Evolutionary conservation across 2,329 filamentous ascomycete genomes (phyloP).

Genomic region (Nothomitra cinnamomea): DNA sequence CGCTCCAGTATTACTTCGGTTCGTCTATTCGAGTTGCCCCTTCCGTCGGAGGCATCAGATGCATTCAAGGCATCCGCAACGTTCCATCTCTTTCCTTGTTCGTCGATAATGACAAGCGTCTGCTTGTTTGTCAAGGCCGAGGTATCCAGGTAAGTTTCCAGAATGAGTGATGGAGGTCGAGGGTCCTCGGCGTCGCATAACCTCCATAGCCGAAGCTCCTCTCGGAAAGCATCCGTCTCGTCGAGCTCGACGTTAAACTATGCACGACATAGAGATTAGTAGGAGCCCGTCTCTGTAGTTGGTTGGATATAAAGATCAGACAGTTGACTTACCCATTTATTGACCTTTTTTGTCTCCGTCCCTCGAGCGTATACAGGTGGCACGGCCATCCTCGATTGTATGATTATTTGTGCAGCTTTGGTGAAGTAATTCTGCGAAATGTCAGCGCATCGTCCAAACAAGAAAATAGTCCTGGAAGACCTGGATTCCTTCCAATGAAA

Average conservation of each 20-base stretch:
- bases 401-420: constrained; percentile 70
- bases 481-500: neutral
- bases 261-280: neutral
- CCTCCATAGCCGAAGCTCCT: constrained; percentile 71
- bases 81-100: constrained; percentile 83
- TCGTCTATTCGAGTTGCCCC: constrained; percentile 29
- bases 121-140: constrained; percentile 67
- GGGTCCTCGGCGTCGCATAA: constrained; percentile 59
- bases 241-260: constrained; percentile 93
- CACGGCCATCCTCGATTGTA: constrained; percentile 64
- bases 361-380: constrained; percentile 37
- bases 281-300: no score
- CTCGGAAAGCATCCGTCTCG: constrained; percentile 73
- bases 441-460: no score
- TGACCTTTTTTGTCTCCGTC: constrained; percentile 46
- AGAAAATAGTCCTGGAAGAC: constrained; percentile 11
- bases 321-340: constrained; percentile 60
- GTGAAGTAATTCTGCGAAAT: constrained; percentile 64
- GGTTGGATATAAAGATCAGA: neutral
- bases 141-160: constrained; percentile 79
- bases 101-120: constrained; percentile 73
- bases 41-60: constrained; percentile 27
- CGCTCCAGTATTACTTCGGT: constrained; percentile 76
- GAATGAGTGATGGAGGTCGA: constrained; percentile 65
- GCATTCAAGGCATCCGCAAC: constrained; percentile 66